Evolutionary conservation across 441 rosid genomes (phyloP), one percentile per base, ranked within the genome.

Genomic region (Pelargonium cotyledonis): DNA sequence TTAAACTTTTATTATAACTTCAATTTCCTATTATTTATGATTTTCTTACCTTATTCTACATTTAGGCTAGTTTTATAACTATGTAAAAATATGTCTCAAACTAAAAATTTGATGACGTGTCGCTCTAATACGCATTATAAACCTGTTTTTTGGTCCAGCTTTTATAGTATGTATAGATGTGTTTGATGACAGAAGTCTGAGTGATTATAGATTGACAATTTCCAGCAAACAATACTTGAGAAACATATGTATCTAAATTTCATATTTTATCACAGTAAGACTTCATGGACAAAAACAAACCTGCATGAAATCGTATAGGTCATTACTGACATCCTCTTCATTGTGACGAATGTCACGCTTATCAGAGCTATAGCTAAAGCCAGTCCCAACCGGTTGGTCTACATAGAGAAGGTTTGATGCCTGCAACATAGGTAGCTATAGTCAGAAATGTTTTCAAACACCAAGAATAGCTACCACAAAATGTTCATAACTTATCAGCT

Each of bases 351-450:
- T 77, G 77, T 94, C 98, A 67, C 91, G 89, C 65, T 68, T 80
- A 75, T 94, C 98, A 31, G 94, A 81, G 12, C 85, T 91, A 76
- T 81, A 91, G 79, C 98, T 94, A 79, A 89, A 94, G 65, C 98
- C 98, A 72, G 98, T 91, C 41, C 98, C 98, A 80, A 81, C 81
- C 60, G 98, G 98, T 79, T 94, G 98, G 75, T 94, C 98, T 67
- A 94, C 92, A 73, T 88, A 94, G 18, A 94, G 81, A 80, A 94
- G 94, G 78, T 91, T 91, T 69, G 99, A 94, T 31, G 78, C 94
- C 99, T 94, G 84, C 78, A 81, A 77, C 15, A 14, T 49, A 49
- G 57, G 57, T n/a, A 49, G n/a, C 57, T 16, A 5, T 49, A 14
- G 57, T 49, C n/a, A 49, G 15, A 14, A 4, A 49, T 14, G 15